Conservation (phyloP, 352 stramenopile species). For the Pythium chondricola region DNA sequence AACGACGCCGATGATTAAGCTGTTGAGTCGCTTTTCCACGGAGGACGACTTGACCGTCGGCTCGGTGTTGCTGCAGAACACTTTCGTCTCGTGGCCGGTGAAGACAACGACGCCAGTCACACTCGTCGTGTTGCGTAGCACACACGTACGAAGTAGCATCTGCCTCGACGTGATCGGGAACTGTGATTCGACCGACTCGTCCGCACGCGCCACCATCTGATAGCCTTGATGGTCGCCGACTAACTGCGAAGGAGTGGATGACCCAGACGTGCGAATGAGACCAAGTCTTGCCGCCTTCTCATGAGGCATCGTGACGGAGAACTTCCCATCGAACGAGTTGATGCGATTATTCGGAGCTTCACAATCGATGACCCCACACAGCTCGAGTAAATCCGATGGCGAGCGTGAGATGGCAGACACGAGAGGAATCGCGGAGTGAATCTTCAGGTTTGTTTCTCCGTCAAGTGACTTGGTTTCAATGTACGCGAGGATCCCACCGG, state of each 20-base stretch:
- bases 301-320: constrained; percentile 35
- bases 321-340: constrained; percentile 74
- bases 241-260: too few species aligned
- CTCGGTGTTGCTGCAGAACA: constrained; percentile 78
- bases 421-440: constrained; percentile 62
- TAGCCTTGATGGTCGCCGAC: constrained; percentile 7
- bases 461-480: constrained; percentile 84
- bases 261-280: too few species aligned
- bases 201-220: constrained; percentile 25
- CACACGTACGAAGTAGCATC: constrained; percentile 85
- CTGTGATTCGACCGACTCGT: constrained; percentile 30
- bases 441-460: constrained; percentile 82
- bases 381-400: constrained; percentile 22
- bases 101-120: constrained; percentile 87
- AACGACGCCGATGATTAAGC: constrained; percentile 66
- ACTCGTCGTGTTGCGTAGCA: constrained; percentile 82
- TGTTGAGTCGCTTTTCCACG: constrained; percentile 65
- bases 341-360: constrained; percentile 83
- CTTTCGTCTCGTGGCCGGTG: constrained; percentile 82
- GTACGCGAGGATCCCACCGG: constrained; percentile 52
- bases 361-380: constrained; percentile 61
- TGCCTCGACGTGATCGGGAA: constrained; percentile 81
- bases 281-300: constrained; percentile 33
- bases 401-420: constrained; percentile 27
- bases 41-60: constrained; percentile 74